Evolutionary conservation across 805 yeast species (phyloP).

Genomic region (Saccharomycopsis sp.): DNA sequence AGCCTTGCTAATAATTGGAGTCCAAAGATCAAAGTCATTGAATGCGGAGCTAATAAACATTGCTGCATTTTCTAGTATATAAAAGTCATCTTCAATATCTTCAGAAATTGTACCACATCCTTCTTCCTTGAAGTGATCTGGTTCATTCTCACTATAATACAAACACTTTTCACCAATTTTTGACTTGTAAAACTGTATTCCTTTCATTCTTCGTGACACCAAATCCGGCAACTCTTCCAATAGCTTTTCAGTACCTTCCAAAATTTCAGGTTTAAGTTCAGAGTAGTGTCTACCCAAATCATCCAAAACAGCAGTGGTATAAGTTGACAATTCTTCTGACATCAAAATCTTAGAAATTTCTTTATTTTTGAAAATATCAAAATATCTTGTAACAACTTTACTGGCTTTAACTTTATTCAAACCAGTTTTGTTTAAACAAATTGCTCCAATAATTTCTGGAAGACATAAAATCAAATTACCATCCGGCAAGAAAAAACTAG

Average conservation of each 20-base stretch:
- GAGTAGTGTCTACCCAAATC: conserved; percentile 82
- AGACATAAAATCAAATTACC: conserved; percentile 52
- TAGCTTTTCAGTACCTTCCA: conserved; percentile 40
- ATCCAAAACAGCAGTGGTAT: conserved; percentile 64
- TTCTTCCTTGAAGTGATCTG: conserved; percentile 34
- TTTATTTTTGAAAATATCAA: conserved; percentile 44
- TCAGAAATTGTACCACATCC: conserved; percentile 32
- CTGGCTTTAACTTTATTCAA: conserved; percentile 42
- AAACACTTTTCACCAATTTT: conserved; percentile 34
- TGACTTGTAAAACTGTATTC: conserved; percentile 35
- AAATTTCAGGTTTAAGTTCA: conserved; percentile 52
- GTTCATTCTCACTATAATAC: conserved; percentile 36
- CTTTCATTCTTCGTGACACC: conserved; percentile 33
- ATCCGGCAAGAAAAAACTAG: conserved; percentile 48
- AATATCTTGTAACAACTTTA: conserved; percentile 35
- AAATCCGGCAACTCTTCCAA: conserved; percentile 37
- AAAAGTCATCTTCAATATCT: conserved; percentile 39
- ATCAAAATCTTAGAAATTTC: conserved; percentile 49
- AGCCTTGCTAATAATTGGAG: conserved; percentile 33
- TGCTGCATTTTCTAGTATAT: conserved; percentile 43
- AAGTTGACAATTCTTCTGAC: conserved; percentile 44
- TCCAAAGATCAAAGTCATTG: conserved; percentile 43
- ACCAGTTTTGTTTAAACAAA: conserved; percentile 73
- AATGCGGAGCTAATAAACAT: conserved; percentile 42
- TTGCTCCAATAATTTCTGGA: conserved; percentile 75